Conservation (phyloP, 768 basidiomycete species). For the Fistulinella prunicolor region DNA sequence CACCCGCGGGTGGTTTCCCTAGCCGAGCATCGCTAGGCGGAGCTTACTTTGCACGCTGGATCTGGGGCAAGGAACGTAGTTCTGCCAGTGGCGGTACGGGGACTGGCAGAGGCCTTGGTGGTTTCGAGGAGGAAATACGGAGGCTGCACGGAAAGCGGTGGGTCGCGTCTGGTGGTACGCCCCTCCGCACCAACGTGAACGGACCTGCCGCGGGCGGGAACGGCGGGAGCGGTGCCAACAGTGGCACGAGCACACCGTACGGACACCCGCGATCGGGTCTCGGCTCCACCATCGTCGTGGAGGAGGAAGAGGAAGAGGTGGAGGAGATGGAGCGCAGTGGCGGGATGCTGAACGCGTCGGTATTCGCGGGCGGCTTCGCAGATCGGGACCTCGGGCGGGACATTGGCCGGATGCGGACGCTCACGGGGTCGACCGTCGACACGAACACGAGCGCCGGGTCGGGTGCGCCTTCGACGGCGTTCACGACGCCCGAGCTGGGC, state of each 20-base stretch:
- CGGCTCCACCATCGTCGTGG: conserved; percentile 51
- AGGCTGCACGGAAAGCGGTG: conserved; percentile 71
- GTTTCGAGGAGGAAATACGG: conserved; percentile 79
- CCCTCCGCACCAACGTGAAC: conserved; percentile 60
- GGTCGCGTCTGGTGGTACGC: conserved; percentile 59
- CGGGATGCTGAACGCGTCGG: conserved; percentile 28
- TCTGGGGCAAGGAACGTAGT: conserved; percentile 67
- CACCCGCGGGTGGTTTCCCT: conserved; percentile 67
- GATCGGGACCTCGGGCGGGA: conserved; percentile 39
- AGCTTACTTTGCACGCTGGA: conserved; percentile 82
- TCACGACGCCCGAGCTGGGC: conserved; percentile 63
- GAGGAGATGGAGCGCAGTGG: conserved; percentile 50
- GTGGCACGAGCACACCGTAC: conserved; percentile 68
- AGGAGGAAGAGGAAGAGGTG: conserved; percentile 77
- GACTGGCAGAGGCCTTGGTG: conserved; percentile 42
- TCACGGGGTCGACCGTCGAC: conserved; percentile 46
- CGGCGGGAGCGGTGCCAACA: conserved; percentile 52
- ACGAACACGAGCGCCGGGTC: conserved; percentile 31
- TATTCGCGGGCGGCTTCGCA: conserved; percentile 37
- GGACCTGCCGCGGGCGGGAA: conserved; percentile 29
- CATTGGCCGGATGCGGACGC: conserved; percentile 49
- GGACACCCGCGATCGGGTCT: conserved; percentile 53
- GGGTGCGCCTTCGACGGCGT: conserved; percentile 47
- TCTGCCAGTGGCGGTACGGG: conserved; percentile 30
- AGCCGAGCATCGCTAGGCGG: conserved; percentile 68